Evolutionary conservation across 331 rosid genomes (phyloP), one percentile per base, ranked within the genome.

Genomic region (Cydonia oblonga): DNA sequence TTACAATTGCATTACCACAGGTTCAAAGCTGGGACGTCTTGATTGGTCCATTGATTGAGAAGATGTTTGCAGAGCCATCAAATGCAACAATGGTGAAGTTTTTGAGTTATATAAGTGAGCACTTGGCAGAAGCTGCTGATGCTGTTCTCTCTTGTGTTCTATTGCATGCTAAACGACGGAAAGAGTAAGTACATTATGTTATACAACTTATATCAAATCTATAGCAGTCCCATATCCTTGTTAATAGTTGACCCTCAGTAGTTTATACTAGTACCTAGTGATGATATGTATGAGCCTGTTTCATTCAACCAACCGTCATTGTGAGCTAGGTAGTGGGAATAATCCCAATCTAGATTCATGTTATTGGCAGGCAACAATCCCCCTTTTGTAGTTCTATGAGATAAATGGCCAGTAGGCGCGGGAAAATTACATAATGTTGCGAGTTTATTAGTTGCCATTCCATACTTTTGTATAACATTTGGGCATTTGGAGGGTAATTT

Each of bases 11-110:
- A 74, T 33, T 30, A 69, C 71, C 60, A 60, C 86, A 90, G 98
- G 95, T 93, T 83, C 87, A 77, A 73, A 87, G 88, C 82, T 93
- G 96, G 98, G 82, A 78, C 65, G 19, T 60, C 76, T 78, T 93
- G 78, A 74, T 93, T 66, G 92, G 88, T 74, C 95, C 95, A 6
- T 75, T 93, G 85, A 83, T 93, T 60, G 90, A 82, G 82, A 93
- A 89, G 86, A 81, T 93, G 96, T 91, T 93, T 82, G 85, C 89
- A 33, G 89, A 93, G 84, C 97, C 98, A 68, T 91, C 98, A 69
- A 87, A 91, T 76, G 90, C 95, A 71, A 83, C 60, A 72, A 68
- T 85, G 54, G 97, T 91, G 69, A 87, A 84, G 78, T 89, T 89
- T 82, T 78, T 89, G 64, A 93, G 96, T 84, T 82, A 71, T 81